Conservation (phyloP, 2,329 filamentous ascomycete species). For the Colletotrichum musicola region DNA sequence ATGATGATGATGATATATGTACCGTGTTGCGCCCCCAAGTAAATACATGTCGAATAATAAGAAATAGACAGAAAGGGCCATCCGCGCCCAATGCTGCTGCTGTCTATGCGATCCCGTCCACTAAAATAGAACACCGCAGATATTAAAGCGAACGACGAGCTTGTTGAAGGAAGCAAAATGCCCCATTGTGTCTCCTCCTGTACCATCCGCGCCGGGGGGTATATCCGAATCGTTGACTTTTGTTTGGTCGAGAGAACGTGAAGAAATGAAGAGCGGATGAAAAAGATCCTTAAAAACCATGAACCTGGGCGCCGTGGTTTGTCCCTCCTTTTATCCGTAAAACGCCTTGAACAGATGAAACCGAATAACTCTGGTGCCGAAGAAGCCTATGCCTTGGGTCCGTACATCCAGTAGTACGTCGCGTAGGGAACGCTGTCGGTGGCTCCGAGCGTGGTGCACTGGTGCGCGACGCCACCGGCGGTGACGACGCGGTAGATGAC, state of each 20-base stretch:
- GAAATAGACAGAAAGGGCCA: too few species aligned
- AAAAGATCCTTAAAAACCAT: too few species aligned
- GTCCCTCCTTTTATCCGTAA: not conserved
- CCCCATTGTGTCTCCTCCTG: not conserved
- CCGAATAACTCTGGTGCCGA: not conserved
- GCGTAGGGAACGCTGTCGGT: constrained; percentile 67
- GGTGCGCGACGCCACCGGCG: constrained; percentile 61
- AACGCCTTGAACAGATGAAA: not conserved
- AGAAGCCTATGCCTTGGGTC: constrained; percentile 40
- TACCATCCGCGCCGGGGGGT: constrained; percentile 24
- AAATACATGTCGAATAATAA: too few species aligned
- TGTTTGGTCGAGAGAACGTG: constrained; percentile 3
- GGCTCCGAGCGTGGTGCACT: constrained; percentile 56
- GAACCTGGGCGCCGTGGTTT: not conserved
- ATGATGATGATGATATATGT: too few species aligned
- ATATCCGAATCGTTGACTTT: constrained; percentile 22
- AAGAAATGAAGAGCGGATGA: not conserved
- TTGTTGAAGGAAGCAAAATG: constrained; percentile 10
- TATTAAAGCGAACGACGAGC: not conserved
- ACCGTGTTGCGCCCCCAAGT: too few species aligned
- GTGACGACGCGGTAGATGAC: constrained; percentile 68
- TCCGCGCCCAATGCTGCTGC: too few species aligned
- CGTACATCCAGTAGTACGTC: constrained; percentile 71
- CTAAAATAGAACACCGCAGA: too few species aligned
- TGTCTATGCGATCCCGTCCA: too few species aligned